Evolutionary conservation across 176 grass and related monocot genomes (phyloP).

Genomic region (Zea mays): Zm-B73-REFERENCE-NAM-5.0 NC_050097.1:66661501-66662000

Average conservation of each 20-base stretch:
- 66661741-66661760: slow-evolving; percentile 25
- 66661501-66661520: slow-evolving; percentile 43
- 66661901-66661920: too few relatives aligned
- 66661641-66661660: slow-evolving; percentile 24
- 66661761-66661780: background rate
- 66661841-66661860: too few relatives aligned
- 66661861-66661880: too few relatives aligned
- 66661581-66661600: slow-evolving; percentile 42
- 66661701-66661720: slow-evolving; percentile 41
- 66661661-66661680: background rate
- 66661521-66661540: background rate
- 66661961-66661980: background rate
- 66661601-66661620: slow-evolving; percentile 40
- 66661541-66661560: too few relatives aligned
- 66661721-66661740: slow-evolving; percentile 36
- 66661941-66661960: background rate
- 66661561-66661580: background rate
- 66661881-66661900: too few relatives aligned
- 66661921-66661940: too few relatives aligned
- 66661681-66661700: slow-evolving; percentile 14
- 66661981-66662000: slow-evolving; percentile 58
- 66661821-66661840: too few relatives aligned
- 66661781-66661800: background rate
- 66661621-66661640: background rate
- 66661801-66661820: background rate